These are phyloP conservation scores for Solanum tarapatanum DNA, from an alignment of 257 asterid species.

Conservation along the genomic window DNA sequence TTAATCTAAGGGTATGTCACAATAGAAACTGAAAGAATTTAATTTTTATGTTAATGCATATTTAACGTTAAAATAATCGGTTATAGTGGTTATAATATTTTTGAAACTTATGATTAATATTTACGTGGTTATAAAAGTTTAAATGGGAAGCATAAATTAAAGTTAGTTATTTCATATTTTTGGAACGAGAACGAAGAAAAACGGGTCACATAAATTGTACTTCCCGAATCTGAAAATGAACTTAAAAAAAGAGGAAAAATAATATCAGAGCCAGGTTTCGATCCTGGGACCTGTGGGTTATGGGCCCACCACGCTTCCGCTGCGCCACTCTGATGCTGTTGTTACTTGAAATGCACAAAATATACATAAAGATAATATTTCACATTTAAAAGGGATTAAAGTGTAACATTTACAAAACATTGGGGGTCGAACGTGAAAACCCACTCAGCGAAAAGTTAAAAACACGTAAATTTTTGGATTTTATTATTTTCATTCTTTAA, in stretches of 20 bases:
- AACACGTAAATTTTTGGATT: not conserved
- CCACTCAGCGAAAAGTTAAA: not conserved
- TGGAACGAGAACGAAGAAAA: too few relatives aligned
- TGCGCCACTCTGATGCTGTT: slow-evolving; percentile 46
- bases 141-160: too few relatives aligned
- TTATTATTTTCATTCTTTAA: too few relatives aligned
- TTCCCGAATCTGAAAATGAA: not conserved
- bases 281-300: slow-evolving; percentile 99
- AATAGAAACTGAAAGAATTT: not conserved
- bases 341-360: not conserved
- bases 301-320: slow-evolving; percentile 91
- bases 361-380: too few relatives aligned
- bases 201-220: not conserved
- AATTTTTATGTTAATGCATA: not conserved
- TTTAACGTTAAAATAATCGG: not conserved
- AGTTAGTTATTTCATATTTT: too few relatives aligned
- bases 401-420: not conserved
- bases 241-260: not conserved
- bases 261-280: slow-evolving; percentile 97
- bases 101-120: not conserved
- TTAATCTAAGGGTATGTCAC: not conserved
- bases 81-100: not conserved
- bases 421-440: not conserved
- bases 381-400: not conserved
- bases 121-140: too few relatives aligned